Evolutionary conservation across 176 grass and related monocot species (phyloP).

Genomic region (Tillandsia leiboldiana): DNA sequence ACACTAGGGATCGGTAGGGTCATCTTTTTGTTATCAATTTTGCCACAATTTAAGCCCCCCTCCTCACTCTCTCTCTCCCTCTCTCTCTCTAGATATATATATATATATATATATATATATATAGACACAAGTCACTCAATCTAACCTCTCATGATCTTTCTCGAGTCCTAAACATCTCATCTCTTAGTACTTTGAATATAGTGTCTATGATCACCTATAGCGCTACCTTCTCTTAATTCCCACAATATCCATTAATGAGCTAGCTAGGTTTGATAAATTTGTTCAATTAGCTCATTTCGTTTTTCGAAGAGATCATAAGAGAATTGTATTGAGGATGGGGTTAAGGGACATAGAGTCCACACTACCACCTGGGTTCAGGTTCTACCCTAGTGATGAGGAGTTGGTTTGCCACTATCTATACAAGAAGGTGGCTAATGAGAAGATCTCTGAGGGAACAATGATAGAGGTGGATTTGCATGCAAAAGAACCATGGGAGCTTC

Average conservation of each 20-base stretch:
- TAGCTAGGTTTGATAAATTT: neutral
- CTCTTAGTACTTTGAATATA: too few relatives aligned
- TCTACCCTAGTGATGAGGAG: conserved; percentile 72
- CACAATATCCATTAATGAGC: too few relatives aligned
- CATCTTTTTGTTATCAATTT: neutral
- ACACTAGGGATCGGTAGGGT: neutral
- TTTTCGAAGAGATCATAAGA: neutral
- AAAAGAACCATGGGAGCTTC: conserved; percentile 80
- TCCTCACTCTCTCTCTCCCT: too few relatives aligned
- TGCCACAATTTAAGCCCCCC: neutral
- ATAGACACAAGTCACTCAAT: too few relatives aligned
- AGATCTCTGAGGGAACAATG: conserved; percentile 39
- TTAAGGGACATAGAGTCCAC: conserved; percentile 47
- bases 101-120: neutral
- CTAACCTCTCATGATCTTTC: too few relatives aligned
- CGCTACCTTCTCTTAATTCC: too few relatives aligned
- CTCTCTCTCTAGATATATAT: too few relatives aligned
- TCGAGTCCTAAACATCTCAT: too few relatives aligned
- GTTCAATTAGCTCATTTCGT: neutral
- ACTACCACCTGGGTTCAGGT: conserved; percentile 73
- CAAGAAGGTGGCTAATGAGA: conserved; percentile 58
- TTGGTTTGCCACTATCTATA: conserved; percentile 75
- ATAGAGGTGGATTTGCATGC: conserved; percentile 70
- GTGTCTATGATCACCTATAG: too few relatives aligned
- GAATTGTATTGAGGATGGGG: conserved; percentile 25